Base-by-base conservation (phyloP, 345 rosid genomes). In the Anastatica hierochuntica region DNA sequence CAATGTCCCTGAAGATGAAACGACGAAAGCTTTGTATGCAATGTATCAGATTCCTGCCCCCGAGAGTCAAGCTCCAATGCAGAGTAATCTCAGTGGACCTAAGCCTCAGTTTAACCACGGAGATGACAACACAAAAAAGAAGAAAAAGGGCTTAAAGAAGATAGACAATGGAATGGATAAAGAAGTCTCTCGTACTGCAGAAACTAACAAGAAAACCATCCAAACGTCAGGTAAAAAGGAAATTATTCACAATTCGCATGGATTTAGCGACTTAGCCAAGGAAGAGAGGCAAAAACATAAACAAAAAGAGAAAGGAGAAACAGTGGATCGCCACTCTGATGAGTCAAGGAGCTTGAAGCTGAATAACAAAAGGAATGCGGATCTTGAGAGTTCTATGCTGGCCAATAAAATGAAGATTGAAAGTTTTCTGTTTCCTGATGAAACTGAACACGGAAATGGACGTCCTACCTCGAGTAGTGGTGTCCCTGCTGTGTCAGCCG, bases 1-100 rank as follows among this genome's bases (percentile, higher is more conserved):
- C 67, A 74, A 66, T 57, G 56, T 88, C 52, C 75, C 73, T 1
- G 88, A 94, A 76, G 87, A 76, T 43, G 92, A 88, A 69, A 88
- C 97, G 14, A 85, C 79, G 8, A 75, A 61, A 56, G 95, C 98
- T 37, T 64, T 77, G 38, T 43, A 64, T 18, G 84, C 76, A 18
- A 52, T 56, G 76, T 64, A 39, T 64, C 79, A 64, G 39, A 65
- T 38, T 55, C 80, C 78, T 18, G 57, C 43, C 56, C 74, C 68
- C 31, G 73, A 75, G 43, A 64, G 64, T 65, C 85, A 75, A 64
- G 68, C 56, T 61, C 43, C 58, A 34, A 54, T 64, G 53, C 83
- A 56, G 37, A 56, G 65, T 56, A 88, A 73, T 60, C 66, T 35
- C 37, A 31, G 55, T 59, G 66, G 56, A 39, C 31, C 9, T 38